Percentiles rank a stretch among this genome's conserved stretches.
phyloP scores from a whole-genome alignment of 2,329 filamentous ascomycete species.

The Penicillium freii region DNA sequence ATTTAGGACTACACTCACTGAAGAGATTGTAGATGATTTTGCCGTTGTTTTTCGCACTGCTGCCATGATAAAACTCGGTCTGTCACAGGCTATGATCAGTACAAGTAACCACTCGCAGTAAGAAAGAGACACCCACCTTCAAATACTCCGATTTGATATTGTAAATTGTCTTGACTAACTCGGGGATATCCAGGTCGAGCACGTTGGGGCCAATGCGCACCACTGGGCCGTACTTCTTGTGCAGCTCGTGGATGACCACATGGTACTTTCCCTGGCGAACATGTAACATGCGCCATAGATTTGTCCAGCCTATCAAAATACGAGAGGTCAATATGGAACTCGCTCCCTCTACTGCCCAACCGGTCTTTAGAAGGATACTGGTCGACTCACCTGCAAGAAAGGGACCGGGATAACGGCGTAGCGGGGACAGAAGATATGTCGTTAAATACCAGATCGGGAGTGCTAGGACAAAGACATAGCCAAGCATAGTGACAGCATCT shows the following conservation, averaged over 20 bases:
- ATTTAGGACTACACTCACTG: constrained; percentile 33
- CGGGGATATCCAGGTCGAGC: constrained; percentile 40
- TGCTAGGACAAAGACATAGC: background rate
- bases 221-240: constrained; percentile 42
- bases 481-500: background rate
- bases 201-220: constrained; percentile 45
- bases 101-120: background rate
- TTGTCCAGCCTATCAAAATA: constrained; percentile 31
- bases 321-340: background rate
- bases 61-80: constrained; percentile 42
- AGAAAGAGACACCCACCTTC: constrained; percentile 7
- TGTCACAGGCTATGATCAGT: constrained; percentile 11
- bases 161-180: constrained; percentile 41
- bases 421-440: constrained; percentile 18
- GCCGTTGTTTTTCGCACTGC: constrained; percentile 35
- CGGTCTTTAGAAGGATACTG: background rate
- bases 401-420: constrained; percentile 21
- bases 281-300: constrained; percentile 39
- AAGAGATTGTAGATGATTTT: constrained; percentile 43
- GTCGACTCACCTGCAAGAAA: constrained; percentile 20
- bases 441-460: constrained; percentile 19
- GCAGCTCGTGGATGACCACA: constrained; percentile 33
- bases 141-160: constrained; percentile 31
- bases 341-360: background rate
- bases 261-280: constrained; percentile 27